Percentiles rank a stretch among this genome's conserved stretches.
These are phyloP conservation scores for Neobulgaria alba DNA, from an alignment of 2,329 filamentous ascomycete genomes.

Conservation along the genomic window DNA sequence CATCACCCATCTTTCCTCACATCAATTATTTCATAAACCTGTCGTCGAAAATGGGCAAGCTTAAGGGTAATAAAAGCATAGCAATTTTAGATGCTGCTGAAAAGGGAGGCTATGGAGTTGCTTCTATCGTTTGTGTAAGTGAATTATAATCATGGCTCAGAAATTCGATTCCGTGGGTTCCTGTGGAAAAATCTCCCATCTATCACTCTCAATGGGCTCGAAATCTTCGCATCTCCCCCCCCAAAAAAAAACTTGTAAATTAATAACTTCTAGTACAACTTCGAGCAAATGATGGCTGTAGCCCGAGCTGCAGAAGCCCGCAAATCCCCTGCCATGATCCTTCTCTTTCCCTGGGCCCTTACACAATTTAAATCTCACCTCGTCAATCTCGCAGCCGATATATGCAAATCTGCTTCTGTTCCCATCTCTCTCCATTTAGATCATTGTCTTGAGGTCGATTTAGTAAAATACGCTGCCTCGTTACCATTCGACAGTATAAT, in stretches of 20 bases:
- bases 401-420: slow-evolving; percentile 45
- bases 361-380: slow-evolving; percentile 47
- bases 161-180: too few species aligned
- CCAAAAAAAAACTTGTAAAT: too few species aligned
- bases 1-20: too few species aligned
- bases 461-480: slow-evolving; percentile 48
- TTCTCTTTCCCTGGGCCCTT: slow-evolving; percentile 64
- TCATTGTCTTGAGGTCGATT: slow-evolving; percentile 52
- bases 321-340: slow-evolving; percentile 55
- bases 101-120: slow-evolving; percentile 44
- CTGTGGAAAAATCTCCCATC: too few species aligned
- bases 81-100: slow-evolving; percentile 45
- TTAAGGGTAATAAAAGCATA: slow-evolving; percentile 14
- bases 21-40: neutral
- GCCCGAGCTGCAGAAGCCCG: slow-evolving; percentile 59
- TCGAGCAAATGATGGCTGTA: slow-evolving; percentile 59
- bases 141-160: neutral
- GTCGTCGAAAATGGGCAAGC: slow-evolving; percentile 3
- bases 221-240: too few species aligned
- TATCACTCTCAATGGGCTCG: too few species aligned
- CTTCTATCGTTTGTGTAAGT: slow-evolving; percentile 18
- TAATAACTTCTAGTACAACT: slow-evolving; percentile 62
- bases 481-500: slow-evolving; percentile 63
- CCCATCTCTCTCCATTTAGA: slow-evolving; percentile 58
- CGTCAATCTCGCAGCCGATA: slow-evolving; percentile 46